Base-by-base conservation (phyloP, 2,329 filamentous ascomycete genomes). In the Chrysoporthe cubensis region DNA sequence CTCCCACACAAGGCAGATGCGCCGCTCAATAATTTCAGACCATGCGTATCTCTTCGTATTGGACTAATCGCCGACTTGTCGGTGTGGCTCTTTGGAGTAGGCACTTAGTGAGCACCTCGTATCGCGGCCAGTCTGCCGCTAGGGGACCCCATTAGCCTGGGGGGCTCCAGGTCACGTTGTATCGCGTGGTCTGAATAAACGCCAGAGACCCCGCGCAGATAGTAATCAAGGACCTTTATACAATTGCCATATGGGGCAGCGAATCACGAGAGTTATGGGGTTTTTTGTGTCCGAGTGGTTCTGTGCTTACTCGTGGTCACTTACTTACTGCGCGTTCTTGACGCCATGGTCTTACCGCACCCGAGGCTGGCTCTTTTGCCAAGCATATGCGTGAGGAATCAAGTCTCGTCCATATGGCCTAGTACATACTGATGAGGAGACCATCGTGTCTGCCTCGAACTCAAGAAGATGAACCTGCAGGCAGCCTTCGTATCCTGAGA, bases 51-150 rank as follows among this genome's bases (percentile, higher is more conserved):
- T 11, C 4, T 11, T 26, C 6, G 18, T 44, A 18, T 46, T 16
- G 46, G n/a, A 13, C n/a, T 21, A 14, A 18, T 7, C n/a, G 46
- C 48, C 26, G 26, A 26, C 3, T 26, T 26, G 48, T 26, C 48
- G 48, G 48, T 52, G 48, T 52, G 48, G 48, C 21, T 11, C 8
- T 5, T 13, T 32, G 11, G 21, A 52, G 9, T 13, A 26, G 48
- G 48, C 11, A 52, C 48, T 52, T 52, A 52, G n/a, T 52, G 48
- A 52, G 48, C 48, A 52, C 48, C 48, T 52, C 48, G 48, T 52
- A 52, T 52, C 13, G 5, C 21, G 48, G 21, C 48, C 48, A 52
- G 26, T 50, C 48, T 52, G 9, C 21, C 48, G 21, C n/a, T n/a
- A 14, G 9, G 21, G 21, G 11, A 18, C 9, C 4, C n/a, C 9